Evolutionary conservation across 78 protist genomes (phyloP).

Genomic region (Carpediemonas membranifera): DNA sequence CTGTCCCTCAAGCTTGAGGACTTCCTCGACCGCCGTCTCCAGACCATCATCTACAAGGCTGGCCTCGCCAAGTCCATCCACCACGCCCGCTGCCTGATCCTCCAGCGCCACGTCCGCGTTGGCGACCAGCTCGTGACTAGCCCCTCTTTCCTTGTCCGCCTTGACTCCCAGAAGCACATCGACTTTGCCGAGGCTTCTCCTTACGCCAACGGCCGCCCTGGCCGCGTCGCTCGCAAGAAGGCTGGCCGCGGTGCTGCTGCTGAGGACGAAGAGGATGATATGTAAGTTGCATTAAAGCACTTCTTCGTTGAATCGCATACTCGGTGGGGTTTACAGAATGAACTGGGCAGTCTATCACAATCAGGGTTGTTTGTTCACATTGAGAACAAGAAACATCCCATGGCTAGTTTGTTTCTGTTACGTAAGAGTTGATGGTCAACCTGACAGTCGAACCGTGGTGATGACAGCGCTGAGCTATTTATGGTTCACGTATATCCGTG

Average conservation of each 20-base stretch:
- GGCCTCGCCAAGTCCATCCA: constrained; percentile 93
- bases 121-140: constrained; percentile 94
- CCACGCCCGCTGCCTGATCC: constrained; percentile 96
- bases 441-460: too few species aligned
- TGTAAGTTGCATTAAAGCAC: too few species aligned
- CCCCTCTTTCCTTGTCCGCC: constrained; percentile 95
- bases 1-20: constrained; percentile 84
- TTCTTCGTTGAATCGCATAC: too few species aligned
- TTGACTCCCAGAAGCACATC: constrained; percentile 88
- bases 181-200: constrained; percentile 77
- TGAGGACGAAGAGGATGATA: not conserved
- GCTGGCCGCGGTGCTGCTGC: not conserved
- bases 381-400: too few species aligned
- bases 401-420: too few species aligned
- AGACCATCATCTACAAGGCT: constrained; percentile 83
- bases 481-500: too few species aligned
- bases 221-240: constrained; percentile 75
- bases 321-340: too few species aligned
- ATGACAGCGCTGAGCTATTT: too few species aligned
- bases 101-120: constrained; percentile 95
- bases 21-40: constrained; percentile 95
- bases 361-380: too few species aligned
- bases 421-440: too few species aligned
- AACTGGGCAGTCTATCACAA: too few species aligned
- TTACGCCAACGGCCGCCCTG: constrained; percentile 69